Percentiles rank a stretch among this genome's conserved stretches.
These are phyloP conservation scores for Penicillium soppii DNA, from an alignment of 495 filamentous ascomycete genomes.

Conservation along the genomic window DNA sequence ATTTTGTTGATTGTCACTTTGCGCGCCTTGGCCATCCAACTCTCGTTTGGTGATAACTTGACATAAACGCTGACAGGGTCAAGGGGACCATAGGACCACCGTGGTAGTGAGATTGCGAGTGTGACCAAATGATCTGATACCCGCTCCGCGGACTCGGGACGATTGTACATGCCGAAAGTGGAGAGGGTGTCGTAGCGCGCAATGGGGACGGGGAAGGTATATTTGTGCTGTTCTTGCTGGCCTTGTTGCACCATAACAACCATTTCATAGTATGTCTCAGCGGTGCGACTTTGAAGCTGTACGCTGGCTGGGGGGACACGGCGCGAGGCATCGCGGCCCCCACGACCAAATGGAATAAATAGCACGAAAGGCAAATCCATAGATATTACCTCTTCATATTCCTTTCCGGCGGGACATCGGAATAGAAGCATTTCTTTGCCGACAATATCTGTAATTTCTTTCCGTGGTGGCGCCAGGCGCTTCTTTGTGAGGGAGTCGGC, in stretches of 20 bases:
- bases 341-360: constrained; percentile 92
- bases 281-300: constrained; percentile 85
- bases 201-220: constrained; percentile 86
- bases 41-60: constrained; percentile 85
- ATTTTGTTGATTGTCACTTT: constrained; percentile 94
- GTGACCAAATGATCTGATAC: constrained; percentile 90
- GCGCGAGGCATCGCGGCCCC: constrained; percentile 80
- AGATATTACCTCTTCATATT: constrained; percentile 83
- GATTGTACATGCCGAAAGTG: constrained; percentile 99
- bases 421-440: constrained; percentile 94
- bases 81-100: constrained; percentile 94
- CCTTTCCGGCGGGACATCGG: constrained; percentile 76
- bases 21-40: constrained; percentile 85
- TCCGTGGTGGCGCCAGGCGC: constrained; percentile 85
- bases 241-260: constrained; percentile 95
- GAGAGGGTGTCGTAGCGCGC: constrained; percentile 93
- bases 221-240: constrained; percentile 79
- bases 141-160: constrained; percentile 80
- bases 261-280: constrained; percentile 95
- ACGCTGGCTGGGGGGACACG: constrained; percentile 91
- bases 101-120: constrained; percentile 82
- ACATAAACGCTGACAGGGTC: constrained; percentile 96
- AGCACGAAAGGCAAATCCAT: constrained; percentile 98
- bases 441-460: constrained; percentile 87
- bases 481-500: constrained; percentile 93